Evolutionary conservation across 106 monocot species (phyloP), one percentile per base, ranked within the genome.

Genomic region (Dioscorea dumetorum): DNA sequence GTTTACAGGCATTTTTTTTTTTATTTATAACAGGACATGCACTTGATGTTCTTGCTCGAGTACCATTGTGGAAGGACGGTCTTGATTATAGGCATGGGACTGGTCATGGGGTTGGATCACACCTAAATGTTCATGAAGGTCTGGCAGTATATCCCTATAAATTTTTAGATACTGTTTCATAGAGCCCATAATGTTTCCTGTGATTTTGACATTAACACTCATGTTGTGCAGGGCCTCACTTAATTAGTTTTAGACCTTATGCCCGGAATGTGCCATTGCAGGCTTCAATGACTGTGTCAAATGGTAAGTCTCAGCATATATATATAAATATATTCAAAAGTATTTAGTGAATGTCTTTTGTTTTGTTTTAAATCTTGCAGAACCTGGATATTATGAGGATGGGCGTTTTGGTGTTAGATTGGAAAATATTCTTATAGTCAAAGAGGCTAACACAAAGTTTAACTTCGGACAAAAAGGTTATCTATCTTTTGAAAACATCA

Each of bases 101-200:
- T 49, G 95, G 95, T 57, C 95, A 97, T 81, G 95, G 95, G 33
- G 71, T 97, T 76, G 95, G 95, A 70, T 91, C 88, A 70, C 91
- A 87, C 63, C 70, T 97, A 28, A 84, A 89, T 80, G 95, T 97
- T 80, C 95, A 97, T 81, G 95, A 97, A 91, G 95, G 95, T 95
- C 17, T 57, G 74, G 7, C 6, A 50, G 22, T 28, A 14, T 23
- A 23, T 33, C 31, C 48, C 33, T 54, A 13, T 16, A 48, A 9
- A 59, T 12, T 68, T 67, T 54, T 65, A 41, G 49, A 5, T 69
- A 24, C 61, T 22, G 49, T 62, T 60, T 63, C 5, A 24, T 16
- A 53, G 22, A 61, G 52, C 15, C 31, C 23, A 17, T 58, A 48
- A 4, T 5, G 13, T 67, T 28, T 2, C 13, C 15, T 19, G 20